phyloP scores from a whole-genome alignment of 768 basidiomycete species.

The Boletus rufocinnamomeus region DNA sequence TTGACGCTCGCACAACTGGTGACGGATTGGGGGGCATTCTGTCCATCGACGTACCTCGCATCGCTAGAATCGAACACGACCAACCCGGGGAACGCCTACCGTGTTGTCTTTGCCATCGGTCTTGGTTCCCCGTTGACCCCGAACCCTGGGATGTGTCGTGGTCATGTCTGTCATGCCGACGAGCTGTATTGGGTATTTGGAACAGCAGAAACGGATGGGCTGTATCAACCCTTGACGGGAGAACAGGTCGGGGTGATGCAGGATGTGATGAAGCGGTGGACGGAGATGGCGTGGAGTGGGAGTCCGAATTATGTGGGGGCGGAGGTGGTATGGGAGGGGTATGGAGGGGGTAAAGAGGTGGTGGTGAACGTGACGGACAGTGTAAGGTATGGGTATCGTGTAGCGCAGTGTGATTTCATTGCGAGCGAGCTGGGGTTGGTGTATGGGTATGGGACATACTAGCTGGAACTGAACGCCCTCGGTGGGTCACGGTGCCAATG shows the following conservation, averaged over 20 bases:
- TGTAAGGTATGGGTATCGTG: slow-evolving; percentile 7
- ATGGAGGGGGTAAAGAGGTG: slow-evolving; percentile 5
- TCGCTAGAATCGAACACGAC: slow-evolving; percentile 15
- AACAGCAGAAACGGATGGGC: slow-evolving; percentile 16
- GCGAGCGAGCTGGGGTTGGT: slow-evolving; percentile 10
- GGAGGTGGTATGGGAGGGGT: slow-evolving; percentile 16
- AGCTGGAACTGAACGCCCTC: background rate
- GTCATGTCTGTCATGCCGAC: slow-evolving; percentile 16
- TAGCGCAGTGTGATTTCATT: slow-evolving; percentile 13
- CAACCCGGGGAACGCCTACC: slow-evolving; percentile 16
- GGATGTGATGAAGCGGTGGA: slow-evolving; percentile 12
- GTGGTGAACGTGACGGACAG: slow-evolving; percentile 12
- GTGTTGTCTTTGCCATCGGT: slow-evolving; percentile 3
- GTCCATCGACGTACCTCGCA: slow-evolving; percentile 11
- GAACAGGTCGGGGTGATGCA: slow-evolving; percentile 6
- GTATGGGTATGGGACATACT: slow-evolving; percentile 5
- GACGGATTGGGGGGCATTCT: slow-evolving; percentile 15
- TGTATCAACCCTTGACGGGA: slow-evolving; percentile 17
- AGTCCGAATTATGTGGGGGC: slow-evolving; percentile 18
- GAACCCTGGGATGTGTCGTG: slow-evolving; percentile 12
- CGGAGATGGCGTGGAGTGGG: slow-evolving; percentile 20
- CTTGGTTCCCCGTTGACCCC: slow-evolving; percentile 16
- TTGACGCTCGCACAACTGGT: slow-evolving; percentile 7
- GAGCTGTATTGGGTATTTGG: slow-evolving; percentile 17
- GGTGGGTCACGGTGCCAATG: background rate